phyloP scores from a whole-genome alignment of 176 grass and related monocot species.

The Paspalum notatum region DNA sequence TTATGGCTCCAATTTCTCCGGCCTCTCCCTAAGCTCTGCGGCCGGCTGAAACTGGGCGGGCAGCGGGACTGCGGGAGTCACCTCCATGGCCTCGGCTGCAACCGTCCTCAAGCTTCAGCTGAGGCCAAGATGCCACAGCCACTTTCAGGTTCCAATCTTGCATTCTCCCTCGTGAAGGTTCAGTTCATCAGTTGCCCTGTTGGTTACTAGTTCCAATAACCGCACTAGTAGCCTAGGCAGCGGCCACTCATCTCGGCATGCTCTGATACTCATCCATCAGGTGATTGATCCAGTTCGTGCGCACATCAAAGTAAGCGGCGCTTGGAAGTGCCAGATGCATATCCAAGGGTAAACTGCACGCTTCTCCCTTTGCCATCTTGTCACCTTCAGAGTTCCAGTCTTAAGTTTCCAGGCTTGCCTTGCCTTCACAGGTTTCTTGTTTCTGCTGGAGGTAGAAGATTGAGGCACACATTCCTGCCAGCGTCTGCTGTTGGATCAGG shows the following conservation, averaged over 20 bases:
- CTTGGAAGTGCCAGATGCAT: constrained; percentile 2
- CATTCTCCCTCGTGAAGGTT: not conserved
- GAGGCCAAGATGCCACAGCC: constrained; percentile 11
- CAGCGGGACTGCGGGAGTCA: not conserved
- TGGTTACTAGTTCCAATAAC: not conserved
- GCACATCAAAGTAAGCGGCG: constrained; percentile 20
- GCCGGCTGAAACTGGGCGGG: not conserved
- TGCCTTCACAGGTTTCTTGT: constrained; percentile 35
- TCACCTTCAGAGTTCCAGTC: constrained; percentile 12
- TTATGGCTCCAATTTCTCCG: constrained; percentile 36
- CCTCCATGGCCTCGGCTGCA: constrained; percentile 50
- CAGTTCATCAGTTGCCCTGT: not conserved
- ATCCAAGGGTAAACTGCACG: constrained; percentile 26
- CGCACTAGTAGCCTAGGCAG: not conserved
- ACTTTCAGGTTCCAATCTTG: constrained; percentile 24
- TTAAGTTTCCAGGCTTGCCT: not conserved
- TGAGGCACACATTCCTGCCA: constrained; percentile 13
- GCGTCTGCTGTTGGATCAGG: constrained; percentile 51
- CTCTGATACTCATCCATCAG: constrained; percentile 1
- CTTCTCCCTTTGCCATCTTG: not conserved
- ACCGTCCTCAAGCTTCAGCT: constrained; percentile 37
- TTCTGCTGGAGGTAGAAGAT: constrained; percentile 32
- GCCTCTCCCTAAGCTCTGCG: not conserved
- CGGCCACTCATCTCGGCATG: not conserved
- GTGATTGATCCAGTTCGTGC: not conserved